Conservation (phyloP, 2,329 filamentous ascomycete genomes). For the Coniochaeta hoffmannii region DNA sequence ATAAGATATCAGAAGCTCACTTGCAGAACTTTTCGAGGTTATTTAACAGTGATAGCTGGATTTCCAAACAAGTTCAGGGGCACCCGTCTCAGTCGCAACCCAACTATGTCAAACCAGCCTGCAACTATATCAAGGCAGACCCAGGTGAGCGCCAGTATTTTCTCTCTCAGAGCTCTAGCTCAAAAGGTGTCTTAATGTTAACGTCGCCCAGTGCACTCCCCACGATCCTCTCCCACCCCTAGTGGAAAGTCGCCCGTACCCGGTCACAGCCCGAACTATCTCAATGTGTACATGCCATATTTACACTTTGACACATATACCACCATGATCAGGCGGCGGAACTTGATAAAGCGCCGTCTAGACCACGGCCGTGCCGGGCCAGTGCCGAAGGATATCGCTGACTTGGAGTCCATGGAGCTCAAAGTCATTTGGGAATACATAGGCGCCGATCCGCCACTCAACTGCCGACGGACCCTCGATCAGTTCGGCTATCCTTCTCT, state of each 20-base stretch:
- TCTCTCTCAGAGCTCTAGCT: background rate
- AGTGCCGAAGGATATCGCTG: conserved; percentile 44
- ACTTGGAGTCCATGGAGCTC: conserved; percentile 47
- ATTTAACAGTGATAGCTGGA: conserved; percentile 33
- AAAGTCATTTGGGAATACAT: conserved; percentile 58
- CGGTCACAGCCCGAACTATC: conserved; percentile 20
- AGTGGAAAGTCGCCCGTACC: conserved; percentile 2
- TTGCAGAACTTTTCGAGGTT: conserved; percentile 28
- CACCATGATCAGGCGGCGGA: conserved; percentile 46
- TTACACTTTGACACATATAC: conserved; percentile 59
- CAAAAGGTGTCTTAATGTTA: background rate
- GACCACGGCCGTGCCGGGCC: conserved; percentile 47
- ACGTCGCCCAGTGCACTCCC: conserved; percentile 11
- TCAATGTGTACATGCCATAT: conserved; percentile 50
- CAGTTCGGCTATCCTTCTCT: conserved; percentile 58
- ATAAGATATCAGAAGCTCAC: conserved; percentile 36
- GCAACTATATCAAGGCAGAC: conserved; percentile 26
- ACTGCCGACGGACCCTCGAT: conserved; percentile 54
- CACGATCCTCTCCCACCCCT: conserved; percentile 11
- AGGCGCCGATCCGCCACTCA: conserved; percentile 52
- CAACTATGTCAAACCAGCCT: conserved; percentile 30
- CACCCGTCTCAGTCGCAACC: conserved; percentile 30
- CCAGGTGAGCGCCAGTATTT: conserved; percentile 14
- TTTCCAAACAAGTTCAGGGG: conserved; percentile 30
- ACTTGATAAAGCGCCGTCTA: conserved; percentile 44